These are phyloP conservation scores for Podaxis sp. DNA, from an alignment of 768 basidiomycete species.

Conservation along the genomic window DNA sequence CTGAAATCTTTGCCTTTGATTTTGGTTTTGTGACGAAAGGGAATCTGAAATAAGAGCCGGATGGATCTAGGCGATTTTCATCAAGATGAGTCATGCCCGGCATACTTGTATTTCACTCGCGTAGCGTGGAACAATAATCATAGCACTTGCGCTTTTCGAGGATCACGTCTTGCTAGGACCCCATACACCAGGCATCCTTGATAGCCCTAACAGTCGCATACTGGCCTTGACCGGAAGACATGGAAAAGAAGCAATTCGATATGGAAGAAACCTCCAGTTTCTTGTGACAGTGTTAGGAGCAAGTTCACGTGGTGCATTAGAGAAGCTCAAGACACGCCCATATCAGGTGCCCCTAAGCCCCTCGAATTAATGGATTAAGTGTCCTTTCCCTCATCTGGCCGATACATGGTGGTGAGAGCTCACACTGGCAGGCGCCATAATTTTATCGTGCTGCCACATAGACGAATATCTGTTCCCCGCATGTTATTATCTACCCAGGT, in stretches of 20 bases:
- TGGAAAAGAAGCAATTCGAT: not conserved
- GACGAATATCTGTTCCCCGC: not conserved
- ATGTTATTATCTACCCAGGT: too few species aligned
- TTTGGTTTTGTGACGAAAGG: not conserved
- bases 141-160: not conserved
- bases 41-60: not conserved
- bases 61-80: not conserved
- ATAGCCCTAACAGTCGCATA: not conserved
- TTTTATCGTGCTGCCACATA: not conserved
- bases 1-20: not conserved
- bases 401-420: too few species aligned
- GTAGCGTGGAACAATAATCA: not conserved
- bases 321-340: not conserved
- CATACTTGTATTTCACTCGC: not conserved
- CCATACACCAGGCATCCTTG: not conserved
- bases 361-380: not conserved
- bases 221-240: not conserved
- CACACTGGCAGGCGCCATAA: not conserved
- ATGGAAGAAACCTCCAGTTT: not conserved
- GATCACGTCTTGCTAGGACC: not conserved
- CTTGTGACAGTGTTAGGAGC: not conserved
- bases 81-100: slow-evolving; percentile 2
- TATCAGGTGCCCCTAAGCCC: not conserved
- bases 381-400: not conserved
- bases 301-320: not conserved